Conservation (phyloP, 495 filamentous ascomycete species). For the Aspergillus funiculosus region DNA sequence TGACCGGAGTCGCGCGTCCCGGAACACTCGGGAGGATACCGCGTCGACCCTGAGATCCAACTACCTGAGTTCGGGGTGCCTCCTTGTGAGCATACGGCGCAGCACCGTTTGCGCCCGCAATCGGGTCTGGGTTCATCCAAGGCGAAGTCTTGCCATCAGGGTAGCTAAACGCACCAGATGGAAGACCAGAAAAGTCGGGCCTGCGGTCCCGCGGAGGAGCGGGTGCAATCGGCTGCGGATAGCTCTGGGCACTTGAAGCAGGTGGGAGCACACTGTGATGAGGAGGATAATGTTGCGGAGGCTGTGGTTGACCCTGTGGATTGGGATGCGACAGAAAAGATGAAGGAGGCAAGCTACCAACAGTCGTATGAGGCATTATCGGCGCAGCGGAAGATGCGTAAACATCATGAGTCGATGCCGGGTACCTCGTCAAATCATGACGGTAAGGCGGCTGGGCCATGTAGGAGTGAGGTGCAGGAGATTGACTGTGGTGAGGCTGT, state of each 20-base stretch:
- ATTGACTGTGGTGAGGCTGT: conserved; percentile 53
- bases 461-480: conserved; percentile 46
- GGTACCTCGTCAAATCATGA: conserved; percentile 58
- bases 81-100: conserved; percentile 43
- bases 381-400: conserved; percentile 45
- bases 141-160: conserved; percentile 39
- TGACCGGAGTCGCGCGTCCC: conserved; percentile 63
- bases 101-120: conserved; percentile 37
- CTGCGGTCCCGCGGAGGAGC: conserved; percentile 57
- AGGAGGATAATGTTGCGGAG: conserved; percentile 52
- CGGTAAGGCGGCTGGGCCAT: conserved; percentile 54
- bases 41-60: conserved; percentile 83
- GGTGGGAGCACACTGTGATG: conserved; percentile 61
- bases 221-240: conserved; percentile 67
- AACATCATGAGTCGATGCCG: conserved; percentile 57
- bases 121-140: conserved; percentile 35
- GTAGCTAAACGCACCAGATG: conserved; percentile 53
- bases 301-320: conserved; percentile 49
- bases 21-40: conserved; percentile 88
- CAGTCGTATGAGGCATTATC: conserved; percentile 50
- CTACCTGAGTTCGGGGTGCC: conserved; percentile 74
- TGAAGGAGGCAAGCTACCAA: conserved; percentile 53
- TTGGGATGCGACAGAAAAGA: conserved; percentile 48
- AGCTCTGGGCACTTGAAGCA: conserved; percentile 57
- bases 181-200: conserved; percentile 52